A percentile compares a stretch with the other conserved stretches of the same genome.
These are phyloP conservation scores for Passalora sequoiae DNA, from an alignment of 2,329 filamentous ascomycete species.

Conservation along the genomic window DNA sequence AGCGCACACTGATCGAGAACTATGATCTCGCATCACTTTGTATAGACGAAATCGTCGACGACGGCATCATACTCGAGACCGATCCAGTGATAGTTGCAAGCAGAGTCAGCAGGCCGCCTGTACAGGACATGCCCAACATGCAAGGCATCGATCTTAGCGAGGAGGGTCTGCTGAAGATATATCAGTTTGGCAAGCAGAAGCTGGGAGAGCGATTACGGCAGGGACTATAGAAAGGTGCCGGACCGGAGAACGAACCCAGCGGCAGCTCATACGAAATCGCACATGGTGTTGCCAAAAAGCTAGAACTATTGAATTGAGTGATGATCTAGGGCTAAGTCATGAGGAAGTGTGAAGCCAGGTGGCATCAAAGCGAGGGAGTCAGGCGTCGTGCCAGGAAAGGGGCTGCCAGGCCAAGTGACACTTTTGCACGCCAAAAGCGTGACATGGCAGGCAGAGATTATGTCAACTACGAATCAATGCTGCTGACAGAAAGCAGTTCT, in stretches of 20 bases:
- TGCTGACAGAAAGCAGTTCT: no score
- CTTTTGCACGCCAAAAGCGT: no score
- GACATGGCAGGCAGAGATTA: no score
- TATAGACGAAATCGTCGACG: constrained; percentile 91
- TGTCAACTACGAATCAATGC: no score
- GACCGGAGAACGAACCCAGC: background rate
- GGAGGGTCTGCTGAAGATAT: constrained; percentile 88
- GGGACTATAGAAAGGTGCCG: constrained; percentile 52
- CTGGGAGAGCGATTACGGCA: constrained; percentile 86
- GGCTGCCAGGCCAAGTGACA: no score
- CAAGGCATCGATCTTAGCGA: constrained; percentile 94
- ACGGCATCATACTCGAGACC: constrained; percentile 94
- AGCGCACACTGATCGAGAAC: constrained; percentile 96
- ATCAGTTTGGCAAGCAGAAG: constrained; percentile 89
- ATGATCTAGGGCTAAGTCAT: no score
- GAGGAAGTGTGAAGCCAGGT: no score
- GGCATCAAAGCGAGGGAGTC: no score
- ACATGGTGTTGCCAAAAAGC: no score
- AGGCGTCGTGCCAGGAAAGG: no score
- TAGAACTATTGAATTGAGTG: no score
- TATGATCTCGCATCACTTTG: constrained; percentile 93
- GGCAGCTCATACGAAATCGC: no score
- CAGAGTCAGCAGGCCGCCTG: constrained; percentile 84
- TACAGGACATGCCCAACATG: constrained; percentile 79
- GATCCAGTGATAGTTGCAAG: constrained; percentile 92